Conservation (phyloP, 345 rosid species). For the Geranium rotundifolium region DNA sequence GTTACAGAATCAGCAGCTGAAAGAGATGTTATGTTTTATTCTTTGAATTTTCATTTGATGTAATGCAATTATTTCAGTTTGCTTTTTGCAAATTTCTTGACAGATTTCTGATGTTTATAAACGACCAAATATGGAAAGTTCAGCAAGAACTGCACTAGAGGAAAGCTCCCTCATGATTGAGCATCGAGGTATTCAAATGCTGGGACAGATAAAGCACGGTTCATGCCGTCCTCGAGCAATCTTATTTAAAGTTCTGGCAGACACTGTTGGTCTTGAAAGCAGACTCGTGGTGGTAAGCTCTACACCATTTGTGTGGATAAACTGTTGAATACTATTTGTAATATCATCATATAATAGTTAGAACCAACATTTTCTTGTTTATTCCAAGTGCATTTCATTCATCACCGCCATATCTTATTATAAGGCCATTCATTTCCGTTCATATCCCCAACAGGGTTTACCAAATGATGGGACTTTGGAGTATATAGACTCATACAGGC, state of each 20-base stretch:
- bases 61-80: neutral
- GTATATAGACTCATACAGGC: slow-evolving; percentile 62
- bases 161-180: slow-evolving; percentile 60
- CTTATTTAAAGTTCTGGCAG: slow-evolving; percentile 87
- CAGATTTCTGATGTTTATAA: slow-evolving; percentile 90
- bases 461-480: slow-evolving; percentile 84
- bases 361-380: neutral
- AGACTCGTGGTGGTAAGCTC: slow-evolving; percentile 86
- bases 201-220: slow-evolving; percentile 92
- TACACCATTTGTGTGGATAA: neutral
- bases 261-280: slow-evolving; percentile 86
- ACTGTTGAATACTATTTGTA: neutral
- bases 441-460: slow-evolving; percentile 46
- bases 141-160: slow-evolving; percentile 63
- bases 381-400: neutral
- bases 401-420: neutral
- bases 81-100: slow-evolving; percentile 7
- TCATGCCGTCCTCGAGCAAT: slow-evolving; percentile 92
- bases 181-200: slow-evolving; percentile 61
- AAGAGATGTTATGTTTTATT: neutral
- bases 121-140: slow-evolving; percentile 62
- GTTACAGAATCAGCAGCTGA: neutral
- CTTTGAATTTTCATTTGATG: neutral
- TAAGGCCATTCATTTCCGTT: neutral
- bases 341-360: neutral